Evolutionary conservation across 2,329 filamentous ascomycete species (phyloP).

Genomic region (Apiospora marii): DNA sequence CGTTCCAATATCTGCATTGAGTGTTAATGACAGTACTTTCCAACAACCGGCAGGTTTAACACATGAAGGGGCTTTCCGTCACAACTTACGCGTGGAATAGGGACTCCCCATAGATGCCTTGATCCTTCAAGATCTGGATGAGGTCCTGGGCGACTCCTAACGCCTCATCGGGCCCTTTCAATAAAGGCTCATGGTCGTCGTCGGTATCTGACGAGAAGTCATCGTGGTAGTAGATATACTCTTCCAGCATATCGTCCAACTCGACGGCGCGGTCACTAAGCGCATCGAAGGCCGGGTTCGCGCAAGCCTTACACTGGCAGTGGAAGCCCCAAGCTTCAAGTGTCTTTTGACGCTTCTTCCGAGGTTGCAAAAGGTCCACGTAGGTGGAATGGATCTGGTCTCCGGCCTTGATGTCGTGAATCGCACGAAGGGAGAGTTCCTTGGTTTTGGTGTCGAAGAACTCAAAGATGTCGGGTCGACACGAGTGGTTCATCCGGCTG

Average conservation of each 20-base stretch:
- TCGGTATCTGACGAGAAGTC: slow-evolving; percentile 10
- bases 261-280: slow-evolving; percentile 29
- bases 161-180: slow-evolving; percentile 18
- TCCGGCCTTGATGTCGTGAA: slow-evolving; percentile 34
- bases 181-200: slow-evolving; percentile 23
- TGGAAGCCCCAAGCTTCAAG: slow-evolving; percentile 30
- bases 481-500: slow-evolving; percentile 37
- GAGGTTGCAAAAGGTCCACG: slow-evolving; percentile 27
- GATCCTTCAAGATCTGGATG: slow-evolving; percentile 32
- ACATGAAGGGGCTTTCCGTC: background rate
- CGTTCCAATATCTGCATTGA: background rate
- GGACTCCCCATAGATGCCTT: slow-evolving; percentile 11
- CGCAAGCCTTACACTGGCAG: slow-evolving; percentile 32
- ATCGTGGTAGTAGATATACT: slow-evolving; percentile 16
- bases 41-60: too few species aligned
- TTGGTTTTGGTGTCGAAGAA: slow-evolving; percentile 33
- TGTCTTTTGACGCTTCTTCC: slow-evolving; percentile 29
- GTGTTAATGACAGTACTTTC: background rate
- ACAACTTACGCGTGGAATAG: slow-evolving; percentile 14
- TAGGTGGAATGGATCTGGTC: slow-evolving; percentile 37
- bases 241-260: slow-evolving; percentile 31
- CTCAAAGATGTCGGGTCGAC: slow-evolving; percentile 35
- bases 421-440: slow-evolving; percentile 35
- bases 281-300: slow-evolving; percentile 27
- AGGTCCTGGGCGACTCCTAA: slow-evolving; percentile 26